Base-by-base conservation (phyloP, 352 stramenopile genomes). In the Globisporangium camurandrum region DNA sequence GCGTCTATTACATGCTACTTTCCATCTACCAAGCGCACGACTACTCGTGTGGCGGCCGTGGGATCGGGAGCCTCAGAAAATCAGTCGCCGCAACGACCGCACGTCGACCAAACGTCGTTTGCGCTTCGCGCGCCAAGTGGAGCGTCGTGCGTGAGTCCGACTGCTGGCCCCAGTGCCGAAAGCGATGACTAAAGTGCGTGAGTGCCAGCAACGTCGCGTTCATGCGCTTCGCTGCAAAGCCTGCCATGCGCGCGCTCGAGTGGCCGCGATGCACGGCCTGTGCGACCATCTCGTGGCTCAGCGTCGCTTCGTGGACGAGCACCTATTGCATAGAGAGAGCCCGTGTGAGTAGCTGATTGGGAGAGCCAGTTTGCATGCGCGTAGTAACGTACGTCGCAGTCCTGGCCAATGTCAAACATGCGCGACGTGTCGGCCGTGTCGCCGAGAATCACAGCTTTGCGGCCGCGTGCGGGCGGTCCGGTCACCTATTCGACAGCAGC, bases 161-260 rank as follows among this genome's bases (percentile, higher is more conserved):
- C 20, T 65, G 53, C n/a, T 50, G 53, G 4, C 66, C 69, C 78
- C 76, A 88, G 44, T 86, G 64, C 16, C 75, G 67, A 45, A 93
- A 95, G n/a, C 80, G 78, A 43, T 88, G 73, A 45, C 81, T 93
- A 44, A 95, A 92, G 53, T 95, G 84, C 17, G 81, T 95, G 28
- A 95, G 57, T 19, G 80, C 82, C 10, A 95, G 62, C 24, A 92
- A 56, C 37, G 69, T 82, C 28, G 84, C 77, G 38, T 90, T 87
- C 64, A 88, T 76, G n/a, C 73, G 67, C 38, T 74, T 72, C 14
- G 84, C 84, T 16, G 80, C 75, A 31, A 75, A 80, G 4, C 84
- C 84, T 7, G 84, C 80, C 80, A 90, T 90, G 6, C 64, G 60
- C 47, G 78, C 82, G 2, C 78, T 91, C 34, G 81, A 91, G 56